phyloP scores from a whole-genome alignment of 257 asterid species.

The Schizonepeta tenuifolia region DNA sequence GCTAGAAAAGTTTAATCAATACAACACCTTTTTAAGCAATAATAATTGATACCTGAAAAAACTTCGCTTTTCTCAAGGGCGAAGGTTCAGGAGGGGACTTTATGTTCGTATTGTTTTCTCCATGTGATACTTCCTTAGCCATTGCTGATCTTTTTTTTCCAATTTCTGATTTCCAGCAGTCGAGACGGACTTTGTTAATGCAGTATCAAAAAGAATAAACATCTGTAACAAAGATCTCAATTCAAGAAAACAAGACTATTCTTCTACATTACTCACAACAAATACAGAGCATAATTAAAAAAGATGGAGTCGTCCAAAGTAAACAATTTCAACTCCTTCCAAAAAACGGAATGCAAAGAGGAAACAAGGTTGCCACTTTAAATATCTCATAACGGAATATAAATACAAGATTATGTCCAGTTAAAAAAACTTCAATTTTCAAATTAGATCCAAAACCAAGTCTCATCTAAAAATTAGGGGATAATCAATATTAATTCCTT shows the following conservation, averaged over 20 bases:
- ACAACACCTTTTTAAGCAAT: neutral
- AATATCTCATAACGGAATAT: neutral
- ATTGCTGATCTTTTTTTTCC: conserved; percentile 35
- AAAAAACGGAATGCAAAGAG: neutral
- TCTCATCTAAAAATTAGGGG: conserved; percentile 1
- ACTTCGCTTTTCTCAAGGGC: conserved; percentile 71
- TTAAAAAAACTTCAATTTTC: neutral
- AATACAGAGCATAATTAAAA: neutral
- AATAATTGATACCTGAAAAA: conserved; percentile 53
- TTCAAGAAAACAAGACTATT: neutral
- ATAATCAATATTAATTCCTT: neutral
- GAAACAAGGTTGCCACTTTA: neutral
- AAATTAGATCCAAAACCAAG: conserved; percentile 13
- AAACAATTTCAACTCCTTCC: neutral
- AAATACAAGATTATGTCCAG: neutral
- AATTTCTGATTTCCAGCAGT: conserved; percentile 8
- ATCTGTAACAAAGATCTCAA: neutral
- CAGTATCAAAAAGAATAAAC: neutral
- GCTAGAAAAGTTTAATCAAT: neutral
- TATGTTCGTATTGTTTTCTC: conserved; percentile 35
- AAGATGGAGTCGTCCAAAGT: neutral
- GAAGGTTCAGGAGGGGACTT: conserved; percentile 88
- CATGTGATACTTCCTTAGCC: conserved; percentile 57
- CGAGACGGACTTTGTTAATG: neutral
- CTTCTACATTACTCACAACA: conserved; percentile 4